Evolutionary conservation across 2,329 filamentous ascomycete genomes (phyloP).

Genomic region (Cytospora piceicola): DNA sequence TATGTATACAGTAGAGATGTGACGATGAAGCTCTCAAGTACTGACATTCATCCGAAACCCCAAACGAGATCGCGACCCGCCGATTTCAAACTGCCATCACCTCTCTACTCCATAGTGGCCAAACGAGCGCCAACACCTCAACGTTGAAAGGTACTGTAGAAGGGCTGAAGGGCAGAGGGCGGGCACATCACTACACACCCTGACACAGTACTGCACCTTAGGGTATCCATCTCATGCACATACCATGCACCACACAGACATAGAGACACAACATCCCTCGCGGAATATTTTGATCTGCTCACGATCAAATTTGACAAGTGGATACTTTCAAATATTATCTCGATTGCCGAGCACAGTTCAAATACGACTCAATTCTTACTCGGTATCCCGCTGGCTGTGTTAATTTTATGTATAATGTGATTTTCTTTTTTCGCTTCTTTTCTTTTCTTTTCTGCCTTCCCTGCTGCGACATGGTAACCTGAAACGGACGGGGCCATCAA

Average conservation of each 20-base stretch:
- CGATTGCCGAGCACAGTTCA: constrained; percentile 27
- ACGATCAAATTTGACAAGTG: constrained; percentile 18
- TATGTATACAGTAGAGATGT: background rate
- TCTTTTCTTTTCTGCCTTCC: background rate
- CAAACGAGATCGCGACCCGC: constrained; percentile 1
- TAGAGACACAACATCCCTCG: constrained; percentile 2
- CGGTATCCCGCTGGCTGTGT: constrained; percentile 3
- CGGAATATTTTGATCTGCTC: constrained; percentile 22
- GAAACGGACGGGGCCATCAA: constrained; percentile 20
- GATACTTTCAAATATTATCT: constrained; percentile 10
- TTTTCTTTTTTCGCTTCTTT: background rate
- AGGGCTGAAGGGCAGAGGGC: no score
- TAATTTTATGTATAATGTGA: background rate
- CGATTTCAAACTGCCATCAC: background rate
- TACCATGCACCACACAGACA: background rate
- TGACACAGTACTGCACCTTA: no score
- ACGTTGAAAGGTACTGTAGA: background rate
- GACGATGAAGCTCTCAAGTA: background rate
- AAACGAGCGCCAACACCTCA: background rate
- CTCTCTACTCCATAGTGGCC: background rate
- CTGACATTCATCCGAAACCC: constrained; percentile 1
- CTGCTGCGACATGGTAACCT: constrained; percentile 18
- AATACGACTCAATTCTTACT: constrained; percentile 10
- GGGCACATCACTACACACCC: background rate
- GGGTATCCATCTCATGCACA: background rate